Evolutionary conservation across 257 asterid species (phyloP), one percentile per base, ranked within the genome.

Genomic region (Solanum appendiculatum): DNA sequence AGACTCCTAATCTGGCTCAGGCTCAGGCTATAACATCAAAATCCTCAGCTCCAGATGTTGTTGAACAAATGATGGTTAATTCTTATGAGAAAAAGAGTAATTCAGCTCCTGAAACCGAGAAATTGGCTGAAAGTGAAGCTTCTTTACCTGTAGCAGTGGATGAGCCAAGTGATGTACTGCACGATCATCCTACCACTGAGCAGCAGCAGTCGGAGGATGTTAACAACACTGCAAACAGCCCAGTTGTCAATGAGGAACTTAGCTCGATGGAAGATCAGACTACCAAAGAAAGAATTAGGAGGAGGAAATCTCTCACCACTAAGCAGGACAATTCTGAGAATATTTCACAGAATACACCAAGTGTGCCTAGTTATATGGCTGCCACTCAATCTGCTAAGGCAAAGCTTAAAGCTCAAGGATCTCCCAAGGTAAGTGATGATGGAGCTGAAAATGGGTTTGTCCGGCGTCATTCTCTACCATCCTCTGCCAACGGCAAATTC

Each of bases 291-390:
- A 85, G 68, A 33, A 48, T 40, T 44, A 84, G 84, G 86, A 87
- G 94, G 78, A 91, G 92, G 86, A 88, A 86, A 56, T 88, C 93
- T 48, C 88, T 92, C 27, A 91, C 93, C 31, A 88, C 89, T 58
- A 91, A 89, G 88, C 86, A 44, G 88, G 92, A 88, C 69, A 85
- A 86, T 64, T 88, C 86, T 31, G 81, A 27, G 34, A 70, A 89
- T 64, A 13, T 68, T 58, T 69, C 63, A 58, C 89, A 75, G 34
- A 90, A 63, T 81, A 86, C 40, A 25, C 82, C 88, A 85, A 92
- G 82, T 72, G 87, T 92, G 18, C 95, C 94, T 15, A 94, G 95
- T 85, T 92, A 94, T 85, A 94, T 94, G 97, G 92, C 93, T 34
- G 90, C 86, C 69, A 93, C 95, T 77, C 90, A 91, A 74, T 92